Evolutionary conservation across 2,329 filamentous ascomycete genomes (phyloP), one percentile per base, ranked within the genome.

Genomic region (Biscogniauxia mediterranea): DNA sequence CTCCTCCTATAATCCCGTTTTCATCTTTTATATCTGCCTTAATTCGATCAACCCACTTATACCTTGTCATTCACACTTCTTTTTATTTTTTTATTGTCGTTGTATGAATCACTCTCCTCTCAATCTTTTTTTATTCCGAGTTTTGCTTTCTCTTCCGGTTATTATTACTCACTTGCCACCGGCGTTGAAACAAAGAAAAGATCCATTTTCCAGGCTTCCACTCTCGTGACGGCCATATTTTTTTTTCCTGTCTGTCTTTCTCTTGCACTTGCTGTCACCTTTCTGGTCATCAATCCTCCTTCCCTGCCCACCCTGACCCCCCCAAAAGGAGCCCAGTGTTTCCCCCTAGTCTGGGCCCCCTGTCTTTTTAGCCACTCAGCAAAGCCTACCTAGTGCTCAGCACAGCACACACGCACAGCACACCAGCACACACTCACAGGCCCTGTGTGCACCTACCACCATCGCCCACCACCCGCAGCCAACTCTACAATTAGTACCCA

Each of bases 201-300:
- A 70, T 66, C 67, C 69, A 68, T 70, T 69, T 42, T 67, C 64
- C 61, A 72, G 70, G 69, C 71, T 73, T 63, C 71, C 54, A 68
- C 61, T 63, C 65, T 64, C 68, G 67, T 70, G 66, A 68, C 69
- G 58, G 63, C 64, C 59, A 64, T 62, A 62, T 63, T 67, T 61
- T 64, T 66, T 50, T 25, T 46, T 53, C 17, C 60, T 60, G 54
- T 64, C 57, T 52, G n/a, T 26, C n/a, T 64, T 52, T 58, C 58
- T 61, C 28, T 53, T 49, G 58, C 59, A 58, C 61, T 59, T 58
- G 60, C 61, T 60, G 50, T 65, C 61, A 59, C 56, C n/a, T n/a
- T 58, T 58, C 61, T 61, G 52, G 61, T 55, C 55, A 58, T 64
- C 62, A 67, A 66, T 67, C 68, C 68, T 55, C 57, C 59, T 59